Evolutionary conservation across 2,329 filamentous ascomycete genomes (phyloP).

Genomic region (Sporothrix humicola): DNA sequence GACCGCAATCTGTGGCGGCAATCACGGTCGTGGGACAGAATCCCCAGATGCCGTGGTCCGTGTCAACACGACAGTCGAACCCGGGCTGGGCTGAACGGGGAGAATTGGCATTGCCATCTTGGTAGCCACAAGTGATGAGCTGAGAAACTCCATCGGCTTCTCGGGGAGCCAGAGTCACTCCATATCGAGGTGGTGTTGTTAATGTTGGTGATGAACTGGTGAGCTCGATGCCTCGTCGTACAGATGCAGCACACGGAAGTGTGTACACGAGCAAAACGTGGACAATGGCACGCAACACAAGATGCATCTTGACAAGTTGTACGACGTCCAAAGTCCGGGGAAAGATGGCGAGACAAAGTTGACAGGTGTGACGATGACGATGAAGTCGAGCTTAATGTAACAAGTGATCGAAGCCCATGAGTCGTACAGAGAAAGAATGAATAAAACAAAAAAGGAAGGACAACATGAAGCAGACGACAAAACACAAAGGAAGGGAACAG

Average conservation of each 20-base stretch:
- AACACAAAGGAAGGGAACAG: too few species aligned
- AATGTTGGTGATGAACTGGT: neutral
- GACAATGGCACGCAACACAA: neutral
- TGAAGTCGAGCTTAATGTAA: neutral
- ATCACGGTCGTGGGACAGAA: constrained; percentile 49
- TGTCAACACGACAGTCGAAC: constrained; percentile 48
- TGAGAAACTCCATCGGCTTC: neutral
- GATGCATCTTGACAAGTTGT: neutral
- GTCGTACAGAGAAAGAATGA: neutral
- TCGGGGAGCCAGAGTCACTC: neutral
- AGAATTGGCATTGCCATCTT: constrained; percentile 43
- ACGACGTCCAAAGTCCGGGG: too few species aligned
- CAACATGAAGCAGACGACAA: neutral
- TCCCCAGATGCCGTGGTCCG: constrained; percentile 47
- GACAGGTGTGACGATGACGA: neutral
- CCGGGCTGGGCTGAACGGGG: constrained; percentile 45
- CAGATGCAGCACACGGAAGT: neutral
- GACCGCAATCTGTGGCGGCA: constrained; percentile 47
- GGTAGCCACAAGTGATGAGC: constrained; percentile 43
- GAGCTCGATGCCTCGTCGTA: too few species aligned
- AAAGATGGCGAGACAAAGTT: neutral
- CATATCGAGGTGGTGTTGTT: neutral
- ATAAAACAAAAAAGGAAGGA: neutral
- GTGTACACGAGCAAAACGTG: neutral
- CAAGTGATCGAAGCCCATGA: neutral